phyloP scores from a whole-genome alignment of 208 protist species.

The Strigomonas galati region DNA sequence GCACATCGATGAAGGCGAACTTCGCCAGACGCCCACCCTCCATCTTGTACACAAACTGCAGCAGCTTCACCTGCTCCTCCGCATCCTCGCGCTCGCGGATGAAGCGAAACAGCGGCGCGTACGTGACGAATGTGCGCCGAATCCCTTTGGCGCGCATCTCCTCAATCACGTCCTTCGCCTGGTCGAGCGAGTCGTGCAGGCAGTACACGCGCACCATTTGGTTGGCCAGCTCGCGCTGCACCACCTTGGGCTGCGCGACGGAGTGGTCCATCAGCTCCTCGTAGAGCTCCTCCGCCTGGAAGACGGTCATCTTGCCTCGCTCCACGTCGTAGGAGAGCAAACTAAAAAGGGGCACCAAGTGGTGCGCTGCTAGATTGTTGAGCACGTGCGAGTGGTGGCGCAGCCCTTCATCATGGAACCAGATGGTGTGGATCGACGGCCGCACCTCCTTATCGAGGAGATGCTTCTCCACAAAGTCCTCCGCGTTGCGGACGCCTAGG shows the following conservation, averaged over 20 bases:
- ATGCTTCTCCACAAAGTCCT: constrained; percentile 83
- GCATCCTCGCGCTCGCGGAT: constrained; percentile 62
- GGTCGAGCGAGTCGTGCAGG: constrained; percentile 69
- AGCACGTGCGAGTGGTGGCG: constrained; percentile 76
- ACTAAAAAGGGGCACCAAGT: constrained; percentile 89
- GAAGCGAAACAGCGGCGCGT: constrained; percentile 86
- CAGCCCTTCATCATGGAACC: constrained; percentile 85
- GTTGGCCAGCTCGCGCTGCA: constrained; percentile 86
- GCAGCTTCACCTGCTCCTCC: constrained; percentile 58
- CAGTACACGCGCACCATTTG: constrained; percentile 88
- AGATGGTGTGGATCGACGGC: constrained; percentile 81
- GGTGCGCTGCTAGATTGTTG: constrained; percentile 68
- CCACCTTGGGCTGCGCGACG: constrained; percentile 80
- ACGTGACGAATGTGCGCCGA: constrained; percentile 87
- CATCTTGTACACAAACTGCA: constrained; percentile 68
- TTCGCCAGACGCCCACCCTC: constrained; percentile 77
- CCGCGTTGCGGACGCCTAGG: constrained; percentile 80
- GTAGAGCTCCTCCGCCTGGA: constrained; percentile 78
- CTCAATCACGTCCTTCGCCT: constrained; percentile 66
- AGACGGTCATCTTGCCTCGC: constrained; percentile 71
- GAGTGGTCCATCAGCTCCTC: constrained; percentile 88
- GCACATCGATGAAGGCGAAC: constrained; percentile 85
- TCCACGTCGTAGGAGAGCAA: constrained; percentile 87
- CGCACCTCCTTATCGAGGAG: constrained; percentile 69
- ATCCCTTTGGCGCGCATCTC: constrained; percentile 78